A percentile compares a stretch with the other conserved stretches of the same genome.
These are phyloP conservation scores for Adenanthera pavonina DNA, from an alignment of 306 rosid genomes.

Conservation along the genomic window DNA sequence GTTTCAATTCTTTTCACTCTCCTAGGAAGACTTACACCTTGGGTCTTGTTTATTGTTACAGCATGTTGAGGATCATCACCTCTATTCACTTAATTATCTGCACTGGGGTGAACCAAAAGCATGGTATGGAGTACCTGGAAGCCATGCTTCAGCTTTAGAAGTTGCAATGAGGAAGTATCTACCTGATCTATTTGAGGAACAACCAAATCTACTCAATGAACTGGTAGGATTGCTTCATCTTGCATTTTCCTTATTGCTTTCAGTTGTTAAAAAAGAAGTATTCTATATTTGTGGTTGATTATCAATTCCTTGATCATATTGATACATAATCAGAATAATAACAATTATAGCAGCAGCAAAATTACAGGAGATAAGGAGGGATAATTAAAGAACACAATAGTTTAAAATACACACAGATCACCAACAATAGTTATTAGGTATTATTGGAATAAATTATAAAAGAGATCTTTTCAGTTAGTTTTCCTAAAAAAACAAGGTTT, in stretches of 20 bases:
- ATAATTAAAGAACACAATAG: too few relatives aligned
- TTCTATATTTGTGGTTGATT: too few relatives aligned
- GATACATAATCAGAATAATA: constrained; percentile 38
- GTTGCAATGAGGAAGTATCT: constrained; percentile 79
- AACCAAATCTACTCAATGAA: too few relatives aligned
- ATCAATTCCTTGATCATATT: too few relatives aligned
- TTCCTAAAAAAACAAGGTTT: constrained; percentile 11
- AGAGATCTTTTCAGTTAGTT: not conserved
- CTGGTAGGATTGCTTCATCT: too few relatives aligned
- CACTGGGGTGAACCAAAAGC: constrained; percentile 52
- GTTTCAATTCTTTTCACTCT: constrained; percentile 21
- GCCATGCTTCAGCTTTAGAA: constrained; percentile 75
- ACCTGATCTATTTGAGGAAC: constrained; percentile 49
- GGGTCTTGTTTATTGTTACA: constrained; percentile 50
- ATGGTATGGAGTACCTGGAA: too few relatives aligned
- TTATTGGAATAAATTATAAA: constrained; percentile 3
- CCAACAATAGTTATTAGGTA: constrained; percentile 26
- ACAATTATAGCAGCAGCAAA: too few relatives aligned
- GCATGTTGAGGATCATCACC: constrained; percentile 99
- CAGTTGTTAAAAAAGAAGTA: too few relatives aligned
- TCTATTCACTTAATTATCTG: constrained; percentile 85
- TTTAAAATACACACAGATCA: not conserved
- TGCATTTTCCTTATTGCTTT: too few relatives aligned
- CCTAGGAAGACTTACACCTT: constrained; percentile 33
- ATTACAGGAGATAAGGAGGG: too few relatives aligned